Percentiles rank a stretch among this genome's conserved stretches.
Conservation (phyloP, 768 basidiomycete genomes). For the Leucosporidium yakuticum region DNA sequence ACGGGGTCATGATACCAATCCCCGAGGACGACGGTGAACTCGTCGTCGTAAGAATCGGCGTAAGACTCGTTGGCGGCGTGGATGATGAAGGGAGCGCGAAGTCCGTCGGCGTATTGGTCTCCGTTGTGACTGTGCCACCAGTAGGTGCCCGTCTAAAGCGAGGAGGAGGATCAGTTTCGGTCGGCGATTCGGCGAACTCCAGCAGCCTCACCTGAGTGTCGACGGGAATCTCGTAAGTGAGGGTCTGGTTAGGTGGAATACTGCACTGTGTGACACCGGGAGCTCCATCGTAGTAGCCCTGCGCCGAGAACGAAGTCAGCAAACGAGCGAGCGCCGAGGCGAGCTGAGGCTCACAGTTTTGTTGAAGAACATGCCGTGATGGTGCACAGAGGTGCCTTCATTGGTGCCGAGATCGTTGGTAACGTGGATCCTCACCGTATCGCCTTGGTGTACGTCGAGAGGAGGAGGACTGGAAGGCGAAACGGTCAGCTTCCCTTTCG, state of each 20-base stretch:
- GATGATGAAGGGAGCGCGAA: slow-evolving; percentile 75
- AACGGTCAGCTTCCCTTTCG: not conserved
- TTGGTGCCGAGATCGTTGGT: slow-evolving; percentile 42
- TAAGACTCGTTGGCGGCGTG: slow-evolving; percentile 52
- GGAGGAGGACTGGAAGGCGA: not conserved
- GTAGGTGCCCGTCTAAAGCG: slow-evolving; percentile 64
- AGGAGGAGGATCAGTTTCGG: not conserved
- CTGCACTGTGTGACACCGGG: slow-evolving; percentile 68
- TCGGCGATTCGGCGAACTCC: not conserved
- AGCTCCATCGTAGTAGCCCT: slow-evolving; percentile 82
- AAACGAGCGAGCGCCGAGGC: no score
- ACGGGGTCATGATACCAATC: slow-evolving; percentile 84
- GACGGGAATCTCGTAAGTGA: slow-evolving; percentile 7
- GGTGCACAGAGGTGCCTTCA: slow-evolving; percentile 65
- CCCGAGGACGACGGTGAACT: slow-evolving; percentile 73
- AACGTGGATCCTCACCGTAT: no score
- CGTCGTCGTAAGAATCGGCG: slow-evolving; percentile 68
- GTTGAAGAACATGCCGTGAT: slow-evolving; percentile 95
- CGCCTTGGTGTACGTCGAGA: no score
- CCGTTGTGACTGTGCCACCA: slow-evolving; percentile 67
- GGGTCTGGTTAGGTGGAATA: slow-evolving; percentile 57
- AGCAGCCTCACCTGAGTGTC: not conserved
- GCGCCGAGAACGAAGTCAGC: no score
- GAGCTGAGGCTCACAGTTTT: slow-evolving; percentile 46
- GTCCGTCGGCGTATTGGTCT: slow-evolving; percentile 78